Conservation (phyloP, 1,284 basidiomycete species). For the Sanghuangporus weigelae region DNA sequence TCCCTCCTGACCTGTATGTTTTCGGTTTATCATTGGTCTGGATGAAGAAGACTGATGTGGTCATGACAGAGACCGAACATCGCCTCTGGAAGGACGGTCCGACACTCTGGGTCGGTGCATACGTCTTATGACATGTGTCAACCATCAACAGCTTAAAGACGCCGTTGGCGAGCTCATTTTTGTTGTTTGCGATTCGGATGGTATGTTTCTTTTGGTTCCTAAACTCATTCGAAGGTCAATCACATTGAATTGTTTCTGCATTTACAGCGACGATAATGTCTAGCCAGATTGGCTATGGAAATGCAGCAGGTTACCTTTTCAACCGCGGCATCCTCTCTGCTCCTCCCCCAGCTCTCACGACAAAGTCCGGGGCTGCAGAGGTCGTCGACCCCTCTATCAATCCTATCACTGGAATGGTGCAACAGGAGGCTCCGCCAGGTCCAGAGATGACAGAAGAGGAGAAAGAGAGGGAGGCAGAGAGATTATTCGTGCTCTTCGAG, state of each 20-base stretch:
- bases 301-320: constrained; percentile 88
- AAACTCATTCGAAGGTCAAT: constrained; percentile 2
- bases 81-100: constrained; percentile 63
- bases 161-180: constrained; percentile 84
- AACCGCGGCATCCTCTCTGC: constrained; percentile 78
- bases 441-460: constrained; percentile 85
- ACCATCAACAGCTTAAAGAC: constrained; percentile 66
- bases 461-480: constrained; percentile 87
- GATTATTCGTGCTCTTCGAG: constrained; percentile 85
- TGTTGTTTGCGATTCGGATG: constrained; percentile 73
- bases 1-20: constrained; percentile 62
- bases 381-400: constrained; percentile 55
- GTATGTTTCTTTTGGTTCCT: constrained; percentile 35
- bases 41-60: not conserved
- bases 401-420: constrained; percentile 72
- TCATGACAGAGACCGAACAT: constrained; percentile 59
- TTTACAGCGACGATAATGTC: constrained; percentile 57
- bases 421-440: constrained; percentile 30
- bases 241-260: not conserved
- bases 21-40: not conserved
- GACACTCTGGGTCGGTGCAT: constrained; percentile 76
- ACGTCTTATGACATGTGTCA: constrained; percentile 70
- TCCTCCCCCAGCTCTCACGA: constrained; percentile 30
- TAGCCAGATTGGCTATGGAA: constrained; percentile 83
- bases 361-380: constrained; percentile 28